Base-by-base conservation (phyloP, 768 basidiomycete genomes). In the Amanita fuliginea region DNA sequence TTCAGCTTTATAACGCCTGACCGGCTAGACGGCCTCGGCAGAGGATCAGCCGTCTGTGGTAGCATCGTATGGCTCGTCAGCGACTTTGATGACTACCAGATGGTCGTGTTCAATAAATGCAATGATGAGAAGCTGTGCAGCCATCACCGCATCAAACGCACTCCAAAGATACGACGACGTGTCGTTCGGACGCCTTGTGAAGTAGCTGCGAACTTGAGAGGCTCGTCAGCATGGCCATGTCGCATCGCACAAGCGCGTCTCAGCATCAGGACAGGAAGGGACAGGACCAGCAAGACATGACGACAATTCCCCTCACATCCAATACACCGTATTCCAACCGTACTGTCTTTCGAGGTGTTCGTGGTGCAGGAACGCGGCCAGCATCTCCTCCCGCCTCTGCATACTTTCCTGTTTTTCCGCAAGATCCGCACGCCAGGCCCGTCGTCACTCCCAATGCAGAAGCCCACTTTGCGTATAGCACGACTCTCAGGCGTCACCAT, bases 381-480 rank as follows among this genome's bases (percentile, higher is more conserved):
- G 71, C 71, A 1, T 86, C 85, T 5, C 88, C 86, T 2, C 88
- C 88, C 0, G 88, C 88, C 0, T 88, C 87, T 2, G 74, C 85
- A 0, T 90, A 90, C 63, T 91, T 90, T 57, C 74, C 83, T 0
- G 62, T 76, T 1, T 72, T 80, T 28, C 70, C 76, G 16, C 69
- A 66, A 47, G 70, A 77, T 63, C 60, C 69, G 39, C 64, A 66
- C 42, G 64, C 68, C 11, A 72, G 77, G 53, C 69, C 81, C 8
- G 72, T 77, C 30, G 78, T 82, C 0, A 71, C 77, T 0, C 71
- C 83, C 0, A 80, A 79, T 46, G 85, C 88, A 1, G 72, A 75
- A 26, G 62, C 76, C 3, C 88, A 91, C 59, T 91, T 91, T 57
- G 81, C 86, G 1, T 90, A 87, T 62, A 88, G 85, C 56, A 90